Evolutionary conservation across 345 rosid species (phyloP), one percentile per base, ranked within the genome.

Genomic region (Hirschfeldia incana): DNA sequence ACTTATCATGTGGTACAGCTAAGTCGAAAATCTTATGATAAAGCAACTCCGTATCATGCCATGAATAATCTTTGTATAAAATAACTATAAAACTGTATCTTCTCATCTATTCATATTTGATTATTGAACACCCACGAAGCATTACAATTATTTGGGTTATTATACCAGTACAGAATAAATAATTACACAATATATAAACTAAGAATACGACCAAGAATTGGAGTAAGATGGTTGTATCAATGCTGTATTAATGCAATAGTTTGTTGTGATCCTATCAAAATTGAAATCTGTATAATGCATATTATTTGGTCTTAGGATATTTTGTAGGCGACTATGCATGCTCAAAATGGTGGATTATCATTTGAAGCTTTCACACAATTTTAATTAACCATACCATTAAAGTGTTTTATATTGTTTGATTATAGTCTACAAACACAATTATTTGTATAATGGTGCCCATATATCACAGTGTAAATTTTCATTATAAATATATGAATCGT

Each of bases 1-100:
- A 75, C 49, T 53, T 75, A 75, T 80, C 83, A 80, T 80, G 83
- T 75, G 83, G 72, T 75, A 80, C 83, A 80, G 76, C 83, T 80
- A 75, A 49, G 74, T 67, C 42, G 10, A 68, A 79, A 63, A 74
- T 68, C 67, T 64, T 63, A 69, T 80, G 44, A 69, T 80, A 74
- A 64, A 62, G 21, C 17, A 68, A 34, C 5, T 33, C 21, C 60
- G 55, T 61, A 61, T 68, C 51, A 73, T 59, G 58, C 46, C 16
- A 79, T 68, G 36, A 74, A 46, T 73, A 34, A 73, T 79, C 36
- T 63, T 21, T 28, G 51, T 27, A 28, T 74, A 69, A 49, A 27
- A 72, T 30, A 58, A 72, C 6, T 3, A 58, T 69, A 49, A 60
- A 17, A 80, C 74, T 53, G 67, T 74, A 79, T 79, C 61, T 49